These are phyloP conservation scores for Sambucus nigra DNA, from an alignment of 129 eudicot genomes.

Conservation along the genomic window DNA sequence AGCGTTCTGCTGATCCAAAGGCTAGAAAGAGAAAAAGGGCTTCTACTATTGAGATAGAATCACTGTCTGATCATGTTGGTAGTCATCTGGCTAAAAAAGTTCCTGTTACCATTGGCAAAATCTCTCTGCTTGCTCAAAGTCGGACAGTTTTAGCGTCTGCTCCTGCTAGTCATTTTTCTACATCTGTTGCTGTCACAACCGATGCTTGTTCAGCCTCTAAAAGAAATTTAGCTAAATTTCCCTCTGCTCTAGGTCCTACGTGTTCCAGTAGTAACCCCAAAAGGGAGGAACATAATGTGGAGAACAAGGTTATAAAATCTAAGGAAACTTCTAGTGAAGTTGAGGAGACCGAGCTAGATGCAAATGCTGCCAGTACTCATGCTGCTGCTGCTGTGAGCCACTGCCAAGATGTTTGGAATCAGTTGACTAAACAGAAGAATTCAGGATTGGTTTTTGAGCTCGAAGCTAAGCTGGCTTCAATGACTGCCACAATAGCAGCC, in stretches of 20 bases:
- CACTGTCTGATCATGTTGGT: constrained; percentile 20
- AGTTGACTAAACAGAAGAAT: constrained; percentile 47
- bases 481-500: constrained; percentile 79
- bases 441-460: constrained; percentile 44
- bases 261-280: constrained; percentile 20
- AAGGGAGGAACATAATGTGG: constrained; percentile 19
- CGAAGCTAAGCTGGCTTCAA: constrained; percentile 70
- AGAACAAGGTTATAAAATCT: constrained; percentile 20
- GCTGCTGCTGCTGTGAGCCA: constrained; percentile 64
- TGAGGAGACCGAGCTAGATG: constrained; percentile 69
- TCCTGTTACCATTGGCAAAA: constrained; percentile 12
- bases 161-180: constrained; percentile 26
- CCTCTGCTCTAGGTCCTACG: constrained; percentile 21
- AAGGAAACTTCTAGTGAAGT: constrained; percentile 46
- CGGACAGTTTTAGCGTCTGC: constrained; percentile 18
- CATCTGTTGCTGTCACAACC: constrained; percentile 29
- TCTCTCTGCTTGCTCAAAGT: constrained; percentile 25
- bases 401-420: constrained; percentile 64
- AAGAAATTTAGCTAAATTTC: constrained; percentile 16
- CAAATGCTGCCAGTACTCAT: constrained; percentile 58
- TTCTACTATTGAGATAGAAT: constrained; percentile 21
- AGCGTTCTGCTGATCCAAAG: constrained; percentile 42
- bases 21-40: constrained; percentile 70
- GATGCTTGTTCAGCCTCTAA: constrained; percentile 28
- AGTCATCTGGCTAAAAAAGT: constrained; percentile 13